Evolutionary conservation across 139 green algal genomes (phyloP), one percentile per base, ranked within the genome.

Genomic region (Coccomyxa sp.): DNA sequence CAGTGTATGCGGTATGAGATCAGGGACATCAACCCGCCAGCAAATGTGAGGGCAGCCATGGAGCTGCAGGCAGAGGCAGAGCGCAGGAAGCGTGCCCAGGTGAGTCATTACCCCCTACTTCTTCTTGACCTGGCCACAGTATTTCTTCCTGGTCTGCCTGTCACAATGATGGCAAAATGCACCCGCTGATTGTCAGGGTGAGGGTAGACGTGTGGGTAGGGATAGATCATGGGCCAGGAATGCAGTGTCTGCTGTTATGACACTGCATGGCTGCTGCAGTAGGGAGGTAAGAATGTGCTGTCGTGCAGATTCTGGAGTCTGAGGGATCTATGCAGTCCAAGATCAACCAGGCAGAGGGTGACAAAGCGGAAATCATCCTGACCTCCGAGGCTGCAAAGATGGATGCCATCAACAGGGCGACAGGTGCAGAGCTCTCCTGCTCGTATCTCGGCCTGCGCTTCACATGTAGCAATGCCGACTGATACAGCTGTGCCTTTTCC

Each of bases 11-110:
- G 81, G 39, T 84, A 84, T 38, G 81, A 84, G 70, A 98, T 98
- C 81, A 86, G 92, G 36, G 96, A 99, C 88, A 99, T 99, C 82
- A 84, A 89, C 14, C 94, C 96, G 0, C 96, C 96, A 1, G 76
- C 85, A 6, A 84, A 87, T 10, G 95, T 98, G 50, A 85, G 89
- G 2, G 82, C 81, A 27, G 94, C 94, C 14, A 98, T 98, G 95
- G 95, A 98, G 85, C 86, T 98, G 55, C 95, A 98, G 86, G 96
- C 96, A 0, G 96, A 99, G 87, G 96, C 95, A 29, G 96, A 99
- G 89, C 86, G 96, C 0, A 90, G 92, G 55, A 98, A 98, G 86
- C 89, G 96, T 18, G 96, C 96, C 1, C 84, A 86, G 77, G 88
- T 97, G 6, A 12, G 44, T n/a, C 64, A 71, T 33, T 70, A 12